Evolutionary conservation across 768 basidiomycete species (phyloP), one percentile per base, ranked within the genome.

Genomic region (Russula sp.): DNA sequence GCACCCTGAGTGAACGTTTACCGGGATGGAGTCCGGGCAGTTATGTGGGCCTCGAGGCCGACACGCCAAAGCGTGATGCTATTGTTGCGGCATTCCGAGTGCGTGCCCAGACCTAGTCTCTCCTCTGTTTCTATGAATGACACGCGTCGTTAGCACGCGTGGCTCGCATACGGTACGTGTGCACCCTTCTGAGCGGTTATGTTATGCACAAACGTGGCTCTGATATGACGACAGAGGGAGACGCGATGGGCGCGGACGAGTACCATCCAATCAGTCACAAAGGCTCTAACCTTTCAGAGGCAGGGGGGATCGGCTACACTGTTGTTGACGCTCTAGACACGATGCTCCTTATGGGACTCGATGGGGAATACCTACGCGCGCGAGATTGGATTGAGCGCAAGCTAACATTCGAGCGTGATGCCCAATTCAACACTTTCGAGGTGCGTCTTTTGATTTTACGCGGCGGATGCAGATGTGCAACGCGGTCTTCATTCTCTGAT

Each of bases 221-320:
- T 69, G 45, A 67, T 56, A 16, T 57, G 54, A 42, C 20, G 20
- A 34, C 75, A 93, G 93, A 93, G 75, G 76, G 83, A 49, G 85
- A 97, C 71, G 94, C 94, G 2, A 93, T 92, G 84, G 94, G 94
- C 1, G 81, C 81, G 59, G 93, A 97, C 75, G 91, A 96, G 72
- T 97, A 93, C 69, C 92, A 96, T 69, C 94, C 95, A 0, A 79
- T 98, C 25, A 81, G 81, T 56, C 79, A 79, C 52, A 75, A 73
- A 32, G 95, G 95, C 5, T 81, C 83, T 9, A 93, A 98, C 71
- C 78, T 98, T 34, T 87, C 89, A 0, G 67, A 74, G 5, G 85
- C 84, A 2, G 92, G 90, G 41, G 74, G 90, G 14, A 87, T 97
- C 55, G 93, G 93, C 25, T 95, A 93, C 71, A 91, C 87, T 41